Evolutionary conservation across 1,139 yeast species (phyloP), one percentile per base, ranked within the genome.

Genomic region (Candida glucosophila): DNA sequence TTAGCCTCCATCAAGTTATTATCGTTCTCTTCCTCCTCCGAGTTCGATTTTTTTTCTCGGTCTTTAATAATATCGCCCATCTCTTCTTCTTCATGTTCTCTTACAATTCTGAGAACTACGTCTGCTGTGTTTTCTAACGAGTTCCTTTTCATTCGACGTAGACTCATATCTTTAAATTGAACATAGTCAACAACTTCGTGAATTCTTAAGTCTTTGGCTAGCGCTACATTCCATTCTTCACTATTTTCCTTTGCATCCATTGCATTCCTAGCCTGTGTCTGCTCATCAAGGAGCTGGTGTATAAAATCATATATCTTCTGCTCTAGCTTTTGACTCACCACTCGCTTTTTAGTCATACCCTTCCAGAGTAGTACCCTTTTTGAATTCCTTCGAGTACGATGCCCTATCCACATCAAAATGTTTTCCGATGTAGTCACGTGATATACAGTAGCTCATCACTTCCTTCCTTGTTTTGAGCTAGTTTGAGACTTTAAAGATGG

Each of bases 141-240:
- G 22, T 28, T 36, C 14, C 70, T 71, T 47, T 86, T 86, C 44
- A 74, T 73, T 35, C 96, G 56, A 32, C 74, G 69, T 41, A 85
- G 55, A 19, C 75, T 68, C 21, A 73, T 55, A 37, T 83, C 93
- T 29, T 75, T 74, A 17, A 58, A 44, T 35, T 73, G 77, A 11
- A 72, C 68, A 40, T 65, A 78, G 4, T 64, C 56, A 10, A 74
- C 40, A 1, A 76, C 65, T 29, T 77, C 81, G 4, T 55, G 40
- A 2, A 57, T 44, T 7, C 57, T 58, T 25, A 80, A 49, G 36
- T 78, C 79, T 37, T 63, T 63, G 1, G 86, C 88, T 15, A 77
- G 55, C 3, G 75, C 82, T 5, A 73, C 56, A 41, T 57, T 42
- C n/a, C n/a, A n/a, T n/a, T n/a, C n/a, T n/a, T n/a, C n/a, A n/a